Evolutionary conservation across 768 basidiomycete species (phyloP).

Genomic region (Suillus americanus): DNA sequence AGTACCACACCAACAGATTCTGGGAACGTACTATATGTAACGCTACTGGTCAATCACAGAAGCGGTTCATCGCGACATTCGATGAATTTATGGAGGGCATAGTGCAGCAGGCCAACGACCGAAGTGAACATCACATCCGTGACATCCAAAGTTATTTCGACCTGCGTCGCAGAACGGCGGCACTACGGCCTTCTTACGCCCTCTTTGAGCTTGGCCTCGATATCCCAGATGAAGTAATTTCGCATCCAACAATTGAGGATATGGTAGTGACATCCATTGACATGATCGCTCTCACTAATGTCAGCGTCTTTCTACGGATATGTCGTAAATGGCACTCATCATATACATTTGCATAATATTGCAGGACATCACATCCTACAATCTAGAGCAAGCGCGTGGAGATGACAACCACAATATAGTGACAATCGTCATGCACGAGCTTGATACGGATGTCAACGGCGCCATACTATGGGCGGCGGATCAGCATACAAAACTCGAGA

Average conservation of each 20-base stretch:
- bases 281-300: slow-evolving; percentile 37
- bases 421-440: slow-evolving; percentile 50
- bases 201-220: slow-evolving; percentile 37
- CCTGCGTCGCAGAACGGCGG: slow-evolving; percentile 41
- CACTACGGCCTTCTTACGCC: slow-evolving; percentile 39
- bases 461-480: slow-evolving; percentile 40
- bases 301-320: slow-evolving; percentile 7
- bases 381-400: slow-evolving; percentile 31
- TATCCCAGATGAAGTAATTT: slow-evolving; percentile 40
- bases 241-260: slow-evolving; percentile 36
- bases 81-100: slow-evolving; percentile 37
- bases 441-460: slow-evolving; percentile 35
- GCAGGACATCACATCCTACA: slow-evolving; percentile 34
- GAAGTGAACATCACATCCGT: slow-evolving; percentile 31
- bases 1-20: background rate
- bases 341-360: background rate
- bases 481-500: slow-evolving; percentile 36
- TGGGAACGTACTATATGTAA: slow-evolving; percentile 5
- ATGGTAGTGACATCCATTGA: slow-evolving; percentile 33
- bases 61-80: slow-evolving; percentile 39
- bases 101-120: slow-evolving; percentile 43
- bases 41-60: slow-evolving; percentile 17
- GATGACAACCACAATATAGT: slow-evolving; percentile 41
- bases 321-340: background rate
- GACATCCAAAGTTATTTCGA: slow-evolving; percentile 41